Evolutionary conservation across 306 rosid species (phyloP).

Genomic region (Astragalus glycyphyllos): DNA sequence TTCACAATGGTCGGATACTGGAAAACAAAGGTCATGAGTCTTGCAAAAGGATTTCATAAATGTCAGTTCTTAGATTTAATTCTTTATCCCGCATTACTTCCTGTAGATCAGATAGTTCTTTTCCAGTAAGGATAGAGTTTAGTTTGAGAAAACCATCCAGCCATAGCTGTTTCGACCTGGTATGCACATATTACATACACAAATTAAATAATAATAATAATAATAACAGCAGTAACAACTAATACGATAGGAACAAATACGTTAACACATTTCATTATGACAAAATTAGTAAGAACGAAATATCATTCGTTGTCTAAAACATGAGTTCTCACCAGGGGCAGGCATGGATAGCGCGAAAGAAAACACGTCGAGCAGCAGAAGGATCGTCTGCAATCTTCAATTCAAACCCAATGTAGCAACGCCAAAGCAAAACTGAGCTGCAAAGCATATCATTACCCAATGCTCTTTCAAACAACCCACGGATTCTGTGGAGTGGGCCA

Average conservation of each 20-base stretch:
- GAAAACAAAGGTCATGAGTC: slow-evolving; percentile 49
- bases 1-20: no score
- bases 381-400: slow-evolving; percentile 61
- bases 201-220: not conserved
- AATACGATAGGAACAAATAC: not conserved
- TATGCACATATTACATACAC: slow-evolving; percentile 23
- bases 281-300: not conserved
- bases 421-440: slow-evolving; percentile 86
- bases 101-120: slow-evolving; percentile 95
- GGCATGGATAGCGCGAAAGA: slow-evolving; percentile 96
- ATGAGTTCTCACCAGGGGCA: slow-evolving; percentile 83
- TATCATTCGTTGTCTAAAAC: no score
- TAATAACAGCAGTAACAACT: no score
- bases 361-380: slow-evolving; percentile 77
- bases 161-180: slow-evolving; percentile 95
- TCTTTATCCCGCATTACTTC: slow-evolving; percentile 99
- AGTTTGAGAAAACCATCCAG: slow-evolving; percentile 87
- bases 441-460: slow-evolving; percentile 61
- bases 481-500: slow-evolving; percentile 79
- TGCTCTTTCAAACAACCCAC: slow-evolving; percentile 87
- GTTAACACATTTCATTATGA: not conserved
- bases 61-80: slow-evolving; percentile 89
- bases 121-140: slow-evolving; percentile 65
- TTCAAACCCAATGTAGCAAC: slow-evolving; percentile 80
- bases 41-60: slow-evolving; percentile 90